These are phyloP conservation scores for Penicillium paneum DNA, from an alignment of 2,329 filamentous ascomycete species.

Conservation along the genomic window DNA sequence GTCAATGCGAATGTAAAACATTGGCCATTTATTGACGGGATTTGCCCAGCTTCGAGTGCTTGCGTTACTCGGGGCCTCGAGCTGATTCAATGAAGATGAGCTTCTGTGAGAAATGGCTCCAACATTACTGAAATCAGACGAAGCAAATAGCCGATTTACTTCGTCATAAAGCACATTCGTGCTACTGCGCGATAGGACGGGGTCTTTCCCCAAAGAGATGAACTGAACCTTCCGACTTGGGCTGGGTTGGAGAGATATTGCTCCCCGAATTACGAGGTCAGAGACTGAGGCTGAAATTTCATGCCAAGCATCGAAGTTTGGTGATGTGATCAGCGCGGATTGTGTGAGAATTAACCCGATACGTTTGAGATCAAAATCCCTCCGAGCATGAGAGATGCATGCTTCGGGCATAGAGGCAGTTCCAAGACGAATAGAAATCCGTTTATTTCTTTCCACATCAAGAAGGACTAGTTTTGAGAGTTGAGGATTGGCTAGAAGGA, in stretches of 20 bases:
- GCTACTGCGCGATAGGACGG: slow-evolving; percentile 55
- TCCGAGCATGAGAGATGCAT: not conserved
- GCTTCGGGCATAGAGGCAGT: not conserved
- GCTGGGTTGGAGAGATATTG: slow-evolving; percentile 67
- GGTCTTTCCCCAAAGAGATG: slow-evolving; percentile 71
- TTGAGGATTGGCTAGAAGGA: slow-evolving; percentile 68
- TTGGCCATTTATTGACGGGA: slow-evolving; percentile 76
- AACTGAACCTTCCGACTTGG: slow-evolving; percentile 75
- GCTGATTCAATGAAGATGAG: slow-evolving; percentile 25
- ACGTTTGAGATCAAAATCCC: slow-evolving; percentile 28
- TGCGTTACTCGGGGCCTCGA: slow-evolving; percentile 38
- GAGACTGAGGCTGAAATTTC: slow-evolving; percentile 64
- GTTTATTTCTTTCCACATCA: slow-evolving; percentile 47
- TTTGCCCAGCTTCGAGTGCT: slow-evolving; percentile 56
- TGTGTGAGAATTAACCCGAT: slow-evolving; percentile 61
- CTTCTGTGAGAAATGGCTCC: slow-evolving; percentile 42
- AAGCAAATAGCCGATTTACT: slow-evolving; percentile 71
- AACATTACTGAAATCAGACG: slow-evolving; percentile 70
- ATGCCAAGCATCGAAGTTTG: slow-evolving; percentile 62
- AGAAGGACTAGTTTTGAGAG: slow-evolving; percentile 58
- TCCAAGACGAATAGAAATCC: slow-evolving; percentile 31
- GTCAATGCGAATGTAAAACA: slow-evolving; percentile 76
- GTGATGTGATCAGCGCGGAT: slow-evolving; percentile 58
- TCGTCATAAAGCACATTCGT: slow-evolving; percentile 70
- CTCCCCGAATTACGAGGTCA: slow-evolving; percentile 62